Base-by-base conservation (phyloP, 164 flowering plant species). In the Amborella trichopoda region DNA sequence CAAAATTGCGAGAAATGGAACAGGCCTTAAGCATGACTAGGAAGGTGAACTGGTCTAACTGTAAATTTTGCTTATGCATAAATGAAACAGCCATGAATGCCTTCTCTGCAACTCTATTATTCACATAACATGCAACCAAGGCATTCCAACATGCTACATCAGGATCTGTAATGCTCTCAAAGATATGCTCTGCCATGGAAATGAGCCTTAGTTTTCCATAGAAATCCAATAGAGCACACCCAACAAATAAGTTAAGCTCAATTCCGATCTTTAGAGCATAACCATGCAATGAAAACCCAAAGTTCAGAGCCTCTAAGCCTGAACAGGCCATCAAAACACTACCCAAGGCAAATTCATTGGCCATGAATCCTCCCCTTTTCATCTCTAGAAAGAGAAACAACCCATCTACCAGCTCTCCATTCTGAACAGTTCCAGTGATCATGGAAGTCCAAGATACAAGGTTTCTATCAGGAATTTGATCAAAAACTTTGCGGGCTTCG, bases 111-210 rank as follows among this genome's bases (percentile, higher is more conserved):
- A 69, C 50, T 14, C 40, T 61, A 28, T 48, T 49, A 42, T 49
- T 54, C 28, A 61, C 55, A 18, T 54, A 50, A 26, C 65, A 58
- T 13, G 66, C 40, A 52, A 75, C 55, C 28, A 59, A 30, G 40
- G 71, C 68, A 60, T 75, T 78, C 78, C 80, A 75, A 3, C 78
- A 63, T 28, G 66, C 51, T 50, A 67, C 52, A 62, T 75, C 78
- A 54, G 50, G 74, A 11, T 44, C 39, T 38, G 20, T 50, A 59
- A 72, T 66, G 38, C 26, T 38, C 16, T 50, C 42, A 17, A 78
- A 78, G 30, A 72, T 11, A 40, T 55, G 56, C 47, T 64, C 39
- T 55, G 69, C 80, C 23, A 23, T 50, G 22, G 38, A 51, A 40
- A 26, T 56, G 40, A 23, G 26, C 28, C 66, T 69, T 53, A 23